phyloP scores from a whole-genome alignment of 441 rosid genomes.

The Metrosideros polymorpha region DNA sequence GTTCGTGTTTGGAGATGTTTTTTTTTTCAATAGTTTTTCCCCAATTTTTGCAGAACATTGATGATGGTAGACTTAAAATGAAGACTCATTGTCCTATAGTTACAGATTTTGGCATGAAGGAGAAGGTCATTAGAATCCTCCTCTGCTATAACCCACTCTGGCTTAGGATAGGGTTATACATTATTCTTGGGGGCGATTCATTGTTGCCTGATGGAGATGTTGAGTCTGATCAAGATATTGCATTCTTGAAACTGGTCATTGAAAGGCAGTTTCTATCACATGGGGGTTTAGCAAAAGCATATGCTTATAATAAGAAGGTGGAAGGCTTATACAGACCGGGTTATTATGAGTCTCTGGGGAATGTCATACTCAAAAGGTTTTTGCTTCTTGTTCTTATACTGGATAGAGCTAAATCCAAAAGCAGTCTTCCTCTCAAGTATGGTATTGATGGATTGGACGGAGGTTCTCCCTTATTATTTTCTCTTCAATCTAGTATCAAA shows the following conservation, averaged over 20 bases:
- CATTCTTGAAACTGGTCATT: conserved; percentile 67
- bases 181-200: conserved; percentile 81
- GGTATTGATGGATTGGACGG: conserved; percentile 96
- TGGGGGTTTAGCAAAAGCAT: conserved; percentile 58
- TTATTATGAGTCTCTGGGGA: conserved; percentile 81
- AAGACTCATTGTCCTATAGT: conserved; percentile 81
- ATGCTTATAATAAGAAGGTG: conserved; percentile 88
- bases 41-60: conserved; percentile 50
- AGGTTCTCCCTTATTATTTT: conserved; percentile 79
- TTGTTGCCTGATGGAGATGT: conserved; percentile 43
- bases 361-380: conserved; percentile 72
- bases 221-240: conserved; percentile 40
- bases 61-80: conserved; percentile 88
- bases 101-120: conserved; percentile 84
- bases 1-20: neutral
- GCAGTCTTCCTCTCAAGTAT: conserved; percentile 63
- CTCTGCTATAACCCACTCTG: conserved; percentile 73
- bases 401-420: conserved; percentile 74
- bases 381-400: conserved; percentile 69
- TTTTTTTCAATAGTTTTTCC: neutral
- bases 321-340: conserved; percentile 94
- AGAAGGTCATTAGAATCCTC: conserved; percentile 48
- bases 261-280: conserved; percentile 77
- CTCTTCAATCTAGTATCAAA: conserved; percentile 43
- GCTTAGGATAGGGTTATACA: conserved; percentile 74